A percentile compares a stretch with the other conserved stretches of the same genome.
These are phyloP conservation scores for Bipolaris gigantea DNA, from an alignment of 2,329 filamentous ascomycete genomes.

Conservation along the genomic window DNA sequence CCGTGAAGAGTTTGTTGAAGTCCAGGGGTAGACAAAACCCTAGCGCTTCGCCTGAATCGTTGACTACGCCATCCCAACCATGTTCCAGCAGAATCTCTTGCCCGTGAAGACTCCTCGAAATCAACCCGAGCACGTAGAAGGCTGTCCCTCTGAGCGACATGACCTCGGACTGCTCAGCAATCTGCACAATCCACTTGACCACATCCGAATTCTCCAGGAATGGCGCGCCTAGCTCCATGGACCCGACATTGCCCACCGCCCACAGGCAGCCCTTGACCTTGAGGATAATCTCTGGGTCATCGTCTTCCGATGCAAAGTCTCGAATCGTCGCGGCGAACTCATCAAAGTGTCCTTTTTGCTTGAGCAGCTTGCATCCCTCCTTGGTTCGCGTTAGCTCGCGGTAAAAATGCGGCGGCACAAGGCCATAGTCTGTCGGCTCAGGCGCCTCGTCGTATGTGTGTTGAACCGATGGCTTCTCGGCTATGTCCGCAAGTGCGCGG, in stretches of 20 bases:
- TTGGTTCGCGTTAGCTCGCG: conserved; percentile 88
- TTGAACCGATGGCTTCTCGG: conserved; percentile 58
- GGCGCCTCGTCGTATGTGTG: conserved; percentile 49
- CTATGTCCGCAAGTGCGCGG: conserved; percentile 70
- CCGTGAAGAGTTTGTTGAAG: conserved; percentile 75
- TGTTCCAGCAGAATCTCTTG: conserved; percentile 86
- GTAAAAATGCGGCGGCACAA: conserved; percentile 96
- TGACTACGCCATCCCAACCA: conserved; percentile 92
- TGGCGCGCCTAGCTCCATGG: conserved; percentile 93
- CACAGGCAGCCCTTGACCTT: conserved; percentile 97
- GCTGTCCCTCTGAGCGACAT: conserved; percentile 94
- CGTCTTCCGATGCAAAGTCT: conserved; percentile 80
- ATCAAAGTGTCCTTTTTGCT: conserved; percentile 93
- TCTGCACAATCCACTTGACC: conserved; percentile 81
- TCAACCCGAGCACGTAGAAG: conserved; percentile 91
- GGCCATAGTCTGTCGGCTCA: conserved; percentile 55
- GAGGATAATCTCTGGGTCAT: conserved; percentile 80
- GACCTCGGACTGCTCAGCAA: conserved; percentile 84
- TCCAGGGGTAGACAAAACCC: conserved; percentile 85
- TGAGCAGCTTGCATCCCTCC: conserved; percentile 86
- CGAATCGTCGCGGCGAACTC: conserved; percentile 89
- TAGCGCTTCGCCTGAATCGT: conserved; percentile 76
- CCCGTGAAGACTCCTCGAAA: conserved; percentile 88
- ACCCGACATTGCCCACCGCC: conserved; percentile 97
- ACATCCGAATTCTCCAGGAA: conserved; percentile 91